Conservation (phyloP, 495 filamentous ascomycete genomes). For the Talaromyces wortmannii region DNA sequence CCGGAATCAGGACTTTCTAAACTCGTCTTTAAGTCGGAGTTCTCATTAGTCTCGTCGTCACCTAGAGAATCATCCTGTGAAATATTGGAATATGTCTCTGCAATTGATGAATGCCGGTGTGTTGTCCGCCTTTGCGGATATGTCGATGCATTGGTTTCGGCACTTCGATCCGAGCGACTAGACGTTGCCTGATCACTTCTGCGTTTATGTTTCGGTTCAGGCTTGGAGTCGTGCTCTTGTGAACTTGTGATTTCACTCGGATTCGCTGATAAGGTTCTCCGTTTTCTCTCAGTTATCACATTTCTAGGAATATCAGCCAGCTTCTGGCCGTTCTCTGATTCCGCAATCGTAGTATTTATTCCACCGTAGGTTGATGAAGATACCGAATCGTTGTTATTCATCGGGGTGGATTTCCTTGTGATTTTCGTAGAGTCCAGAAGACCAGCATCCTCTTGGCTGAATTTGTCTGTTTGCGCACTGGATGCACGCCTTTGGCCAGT, state of each 20-base stretch:
- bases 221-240: conserved; percentile 4
- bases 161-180: not conserved
- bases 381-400: not conserved
- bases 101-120: conserved; percentile 34
- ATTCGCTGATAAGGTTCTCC: conserved; percentile 21
- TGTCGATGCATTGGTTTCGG: not conserved
- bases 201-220: not conserved
- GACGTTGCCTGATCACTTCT: not conserved
- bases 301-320: conserved; percentile 2
- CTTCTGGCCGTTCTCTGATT: not conserved
- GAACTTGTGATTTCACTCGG: conserved; percentile 5
- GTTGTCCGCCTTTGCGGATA: conserved; percentile 1
- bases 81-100: not conserved
- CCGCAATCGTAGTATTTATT: not conserved
- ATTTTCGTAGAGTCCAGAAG: not conserved
- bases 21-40: conserved; percentile 3
- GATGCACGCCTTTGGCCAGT: conserved; percentile 38
- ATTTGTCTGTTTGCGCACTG: conserved; percentile 16
- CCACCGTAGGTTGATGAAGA: not conserved
- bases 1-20: not conserved
- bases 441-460: conserved; percentile 8
- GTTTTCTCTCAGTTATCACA: conserved; percentile 14
- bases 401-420: not conserved
- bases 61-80: not conserved
- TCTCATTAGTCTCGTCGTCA: not conserved